phyloP scores from a whole-genome alignment of 371 early-diverging fungal genomes.

The Choanephora cucurbitarum region DNA sequence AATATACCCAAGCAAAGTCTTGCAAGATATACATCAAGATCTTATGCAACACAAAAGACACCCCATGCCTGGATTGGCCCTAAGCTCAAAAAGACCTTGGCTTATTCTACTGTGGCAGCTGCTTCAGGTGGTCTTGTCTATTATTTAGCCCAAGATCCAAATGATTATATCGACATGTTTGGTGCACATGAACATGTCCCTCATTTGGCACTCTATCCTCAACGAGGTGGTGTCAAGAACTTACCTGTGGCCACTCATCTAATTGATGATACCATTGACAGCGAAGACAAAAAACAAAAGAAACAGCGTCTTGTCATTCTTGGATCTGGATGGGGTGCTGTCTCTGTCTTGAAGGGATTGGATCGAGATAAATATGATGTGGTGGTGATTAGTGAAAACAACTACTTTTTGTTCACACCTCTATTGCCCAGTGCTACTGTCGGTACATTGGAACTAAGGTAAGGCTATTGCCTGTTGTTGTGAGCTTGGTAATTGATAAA shows the following conservation, averaged over 20 bases:
- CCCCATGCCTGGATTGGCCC: constrained; percentile 16
- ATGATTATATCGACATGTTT: constrained; percentile 18
- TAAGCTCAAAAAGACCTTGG: constrained; percentile 5
- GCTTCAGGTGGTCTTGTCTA: constrained; percentile 9
- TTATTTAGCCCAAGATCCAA: constrained; percentile 29
- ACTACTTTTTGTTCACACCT: constrained; percentile 91
- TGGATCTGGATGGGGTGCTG: constrained; percentile 79
- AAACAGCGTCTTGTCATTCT: constrained; percentile 74
- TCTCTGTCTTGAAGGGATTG: constrained; percentile 60
- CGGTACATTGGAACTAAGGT: constrained; percentile 82
- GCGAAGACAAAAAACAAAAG: constrained; percentile 23
- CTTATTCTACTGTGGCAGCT: not conserved
- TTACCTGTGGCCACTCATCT: constrained; percentile 35
- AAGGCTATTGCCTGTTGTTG: no score
- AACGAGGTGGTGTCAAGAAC: constrained; percentile 37
- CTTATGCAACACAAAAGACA: not conserved
- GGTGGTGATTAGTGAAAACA: constrained; percentile 63
- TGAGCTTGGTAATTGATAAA: no score
- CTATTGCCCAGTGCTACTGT: constrained; percentile 78
- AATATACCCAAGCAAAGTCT: not conserved
- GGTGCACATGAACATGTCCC: constrained; percentile 34
- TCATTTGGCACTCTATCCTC: constrained; percentile 36
- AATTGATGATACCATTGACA: constrained; percentile 30
- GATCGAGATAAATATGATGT: constrained; percentile 77
- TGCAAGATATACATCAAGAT: not conserved